These are phyloP conservation scores for Stagonosporopsis cucurbitacearum DNA, from an alignment of 2,329 filamentous ascomycete genomes.

Conservation along the genomic window DNA sequence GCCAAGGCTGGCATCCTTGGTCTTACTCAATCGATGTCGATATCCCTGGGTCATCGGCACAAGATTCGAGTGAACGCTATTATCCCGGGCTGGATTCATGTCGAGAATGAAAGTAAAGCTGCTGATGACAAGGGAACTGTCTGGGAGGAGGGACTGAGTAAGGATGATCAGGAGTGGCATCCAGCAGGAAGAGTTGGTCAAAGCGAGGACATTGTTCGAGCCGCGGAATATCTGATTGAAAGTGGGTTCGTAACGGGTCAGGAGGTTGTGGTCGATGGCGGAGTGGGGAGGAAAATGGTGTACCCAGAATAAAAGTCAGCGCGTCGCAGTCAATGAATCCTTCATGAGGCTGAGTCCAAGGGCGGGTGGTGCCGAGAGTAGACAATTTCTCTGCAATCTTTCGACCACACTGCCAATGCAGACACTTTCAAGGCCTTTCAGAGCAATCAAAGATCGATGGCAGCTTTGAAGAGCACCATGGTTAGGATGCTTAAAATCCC, in stretches of 20 bases:
- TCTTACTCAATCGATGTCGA: conserved; percentile 57
- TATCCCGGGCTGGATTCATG: conserved; percentile 61
- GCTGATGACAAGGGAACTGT: conserved; percentile 50
- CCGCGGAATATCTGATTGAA: conserved; percentile 51
- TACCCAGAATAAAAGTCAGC: conserved; percentile 39
- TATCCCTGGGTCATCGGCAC: conserved; percentile 52
- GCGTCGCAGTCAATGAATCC: conserved; percentile 1
- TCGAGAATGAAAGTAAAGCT: conserved; percentile 51
- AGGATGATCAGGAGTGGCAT: conserved; percentile 58
- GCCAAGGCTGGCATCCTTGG: conserved; percentile 60
- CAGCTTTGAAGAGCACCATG: not conserved
- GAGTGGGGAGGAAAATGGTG: conserved; percentile 56
- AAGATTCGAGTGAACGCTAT: conserved; percentile 58
- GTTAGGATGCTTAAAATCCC: not conserved
- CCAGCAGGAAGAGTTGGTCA: conserved; percentile 58
- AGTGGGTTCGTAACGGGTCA: conserved; percentile 53
- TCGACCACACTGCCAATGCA: conserved; percentile 1
- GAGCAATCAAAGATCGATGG: not conserved
- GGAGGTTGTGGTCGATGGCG: conserved; percentile 56
- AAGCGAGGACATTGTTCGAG: conserved; percentile 55
- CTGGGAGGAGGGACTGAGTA: conserved; percentile 57
- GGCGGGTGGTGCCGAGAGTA: conserved; percentile 9
- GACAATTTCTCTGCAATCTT: conserved; percentile 12
- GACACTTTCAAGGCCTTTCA: not conserved
- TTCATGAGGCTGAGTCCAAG: conserved; percentile 7